These are phyloP conservation scores for Vaccinium macrocarpon DNA, from an alignment of 148 eudicot genomes.

Conservation along the genomic window DNA sequence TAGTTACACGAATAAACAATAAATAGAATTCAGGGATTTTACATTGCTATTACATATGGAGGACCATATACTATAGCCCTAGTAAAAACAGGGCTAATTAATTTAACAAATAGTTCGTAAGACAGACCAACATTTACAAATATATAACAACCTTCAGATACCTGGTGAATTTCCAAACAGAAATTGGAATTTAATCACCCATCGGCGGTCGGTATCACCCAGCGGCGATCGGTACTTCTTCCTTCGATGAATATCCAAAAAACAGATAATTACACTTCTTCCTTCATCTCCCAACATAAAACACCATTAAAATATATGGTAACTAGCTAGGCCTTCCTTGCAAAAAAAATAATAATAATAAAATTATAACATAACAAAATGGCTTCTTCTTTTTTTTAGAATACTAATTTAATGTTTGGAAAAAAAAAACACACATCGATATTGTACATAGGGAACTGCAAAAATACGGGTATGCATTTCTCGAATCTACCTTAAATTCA, in stretches of 20 bases:
- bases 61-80: background rate
- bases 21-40: slow-evolving; percentile 6
- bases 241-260: background rate
- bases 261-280: background rate
- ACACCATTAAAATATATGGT: background rate
- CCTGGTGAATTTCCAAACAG: background rate
- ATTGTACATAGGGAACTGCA: background rate
- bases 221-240: background rate
- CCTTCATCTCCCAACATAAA: background rate
- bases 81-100: slow-evolving; percentile 3
- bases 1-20: background rate
- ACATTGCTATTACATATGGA: background rate
- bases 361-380: background rate
- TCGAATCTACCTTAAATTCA: background rate
- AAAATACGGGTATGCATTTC: background rate
- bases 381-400: background rate
- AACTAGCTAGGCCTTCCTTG: background rate
- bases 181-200: background rate
- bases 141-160: background rate
- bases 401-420: background rate
- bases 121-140: background rate
- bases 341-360: background rate
- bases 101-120: background rate
- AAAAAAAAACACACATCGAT: background rate
- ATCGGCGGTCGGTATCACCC: background rate